Conservation (phyloP, 495 filamentous ascomycete genomes). For the Usnea hakonensis region DNA sequence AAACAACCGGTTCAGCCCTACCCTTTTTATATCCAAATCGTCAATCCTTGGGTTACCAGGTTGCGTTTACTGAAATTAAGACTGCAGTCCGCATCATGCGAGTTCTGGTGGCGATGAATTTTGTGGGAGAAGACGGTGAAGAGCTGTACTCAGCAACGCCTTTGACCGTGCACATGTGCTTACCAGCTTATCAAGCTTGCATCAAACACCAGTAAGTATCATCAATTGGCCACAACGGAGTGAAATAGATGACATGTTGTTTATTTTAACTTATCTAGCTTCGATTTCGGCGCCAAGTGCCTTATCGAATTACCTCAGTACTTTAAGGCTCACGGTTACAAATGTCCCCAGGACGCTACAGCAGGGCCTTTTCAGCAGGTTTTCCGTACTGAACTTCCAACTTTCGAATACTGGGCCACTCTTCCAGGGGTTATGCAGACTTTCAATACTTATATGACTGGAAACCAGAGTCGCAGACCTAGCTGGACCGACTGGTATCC, state of each 20-base stretch:
- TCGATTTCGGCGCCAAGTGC: neutral
- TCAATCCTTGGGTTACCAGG: too few relatives aligned
- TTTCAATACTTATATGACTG: slow-evolving; percentile 3
- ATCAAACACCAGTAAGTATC: neutral
- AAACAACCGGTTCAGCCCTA: too few relatives aligned
- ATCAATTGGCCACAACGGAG: too few relatives aligned
- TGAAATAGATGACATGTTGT: too few relatives aligned
- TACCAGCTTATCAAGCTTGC: neutral
- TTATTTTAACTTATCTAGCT: neutral
- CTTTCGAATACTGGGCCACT: neutral
- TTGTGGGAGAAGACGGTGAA: neutral
- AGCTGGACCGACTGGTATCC: neutral
- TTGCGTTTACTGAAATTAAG: too few relatives aligned
- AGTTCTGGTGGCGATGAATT: neutral
- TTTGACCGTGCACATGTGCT: neutral
- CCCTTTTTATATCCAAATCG: too few relatives aligned
- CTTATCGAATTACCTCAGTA: neutral
- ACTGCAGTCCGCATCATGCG: neutral
- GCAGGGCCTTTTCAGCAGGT: neutral
- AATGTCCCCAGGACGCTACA: neutral
- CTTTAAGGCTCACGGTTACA: neutral
- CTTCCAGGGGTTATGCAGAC: neutral
- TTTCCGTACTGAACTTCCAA: neutral
- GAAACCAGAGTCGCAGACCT: neutral
- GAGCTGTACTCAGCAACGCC: neutral